Percentiles rank a stretch among this genome's conserved stretches.
phyloP scores from a whole-genome alignment of 306 rosid species.

The Leucaena leucocephala region DNA sequence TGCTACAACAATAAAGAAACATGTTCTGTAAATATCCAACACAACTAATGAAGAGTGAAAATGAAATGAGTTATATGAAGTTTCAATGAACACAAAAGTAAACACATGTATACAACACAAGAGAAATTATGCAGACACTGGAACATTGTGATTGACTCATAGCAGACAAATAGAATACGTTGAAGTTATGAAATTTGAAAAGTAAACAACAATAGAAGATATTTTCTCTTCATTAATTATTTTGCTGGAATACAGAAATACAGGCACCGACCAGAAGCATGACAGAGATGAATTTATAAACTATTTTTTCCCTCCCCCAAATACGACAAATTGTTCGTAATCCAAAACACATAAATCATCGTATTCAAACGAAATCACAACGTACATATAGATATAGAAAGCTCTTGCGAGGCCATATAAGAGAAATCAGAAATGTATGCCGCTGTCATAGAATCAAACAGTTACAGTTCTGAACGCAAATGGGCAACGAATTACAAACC shows the following conservation, averaged over 20 bases:
- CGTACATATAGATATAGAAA: neutral
- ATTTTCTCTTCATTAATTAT: neutral
- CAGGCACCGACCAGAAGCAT: neutral
- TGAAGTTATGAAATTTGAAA: neutral
- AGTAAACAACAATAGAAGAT: constrained; percentile 4
- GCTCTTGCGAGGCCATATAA: neutral
- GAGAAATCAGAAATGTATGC: constrained; percentile 6
- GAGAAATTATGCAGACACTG: neutral
- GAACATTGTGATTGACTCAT: constrained; percentile 3
- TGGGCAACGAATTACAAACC: neutral
- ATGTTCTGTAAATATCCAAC: constrained; percentile 28
- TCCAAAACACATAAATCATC: constrained; percentile 4
- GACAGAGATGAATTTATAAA: neutral
- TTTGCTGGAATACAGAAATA: constrained; percentile 4
- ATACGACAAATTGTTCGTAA: constrained; percentile 1
- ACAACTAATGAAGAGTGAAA: neutral
- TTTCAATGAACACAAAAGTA: neutral
- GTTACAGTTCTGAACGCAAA: too few species aligned
- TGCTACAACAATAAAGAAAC: constrained; percentile 41
- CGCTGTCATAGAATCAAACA: neutral
- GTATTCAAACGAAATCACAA: neutral
- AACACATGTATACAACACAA: neutral
- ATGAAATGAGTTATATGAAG: neutral
- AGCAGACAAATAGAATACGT: neutral
- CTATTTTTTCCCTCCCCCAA: neutral